Base-by-base conservation (phyloP, 441 rosid genomes). In the Aleurites moluccanus region DNA sequence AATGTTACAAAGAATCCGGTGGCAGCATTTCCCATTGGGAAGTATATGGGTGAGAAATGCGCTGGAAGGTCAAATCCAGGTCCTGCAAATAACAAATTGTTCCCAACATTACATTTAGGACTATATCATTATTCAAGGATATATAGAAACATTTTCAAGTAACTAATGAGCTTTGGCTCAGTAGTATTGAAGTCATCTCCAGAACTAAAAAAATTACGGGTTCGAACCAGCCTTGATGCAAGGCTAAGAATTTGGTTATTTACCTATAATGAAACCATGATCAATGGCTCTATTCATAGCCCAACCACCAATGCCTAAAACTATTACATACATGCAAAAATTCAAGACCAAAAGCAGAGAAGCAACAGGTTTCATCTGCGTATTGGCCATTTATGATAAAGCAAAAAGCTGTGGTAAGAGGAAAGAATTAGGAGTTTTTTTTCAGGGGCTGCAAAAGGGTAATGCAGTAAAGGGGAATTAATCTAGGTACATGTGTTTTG, bases 21-120 rank as follows among this genome's bases (percentile, higher is more conserved):
- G 8, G 99, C 98, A 16, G 91, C 95, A 59, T 95, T 95, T 15
- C 99, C 97, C 96, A 95, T 93, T 0, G 98, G 99, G 72, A 95
- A 95, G 77, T 84, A 80, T 72, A 95, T 87, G 1, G 99, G 97
- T 10, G 99, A 95, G 79, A 95, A 95, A 84, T 95, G 97, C 1
- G 92, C 92, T 0, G 99, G 97, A 49, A 93, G 96, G 21, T 83
- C 74, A 10, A 79, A 84, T 15, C 77, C 94, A 52, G 96, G 88
- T 53, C 96, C 98, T 94, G 91, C 80, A 77, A 72, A 38, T 5
- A 38, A 38, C 7, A 38, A 38, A 25, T n/a, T 16, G 33, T 11
- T 67, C 57, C 64, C 0, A 60, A 13, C 13, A 47, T 21, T 60
- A 75, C 52, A 33, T 57, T 30, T 30, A 1, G 33, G 33, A 30